A percentile compares a stretch with the other conserved stretches of the same genome.
phyloP scores from a whole-genome alignment of 495 filamentous ascomycete genomes.

The Neurospora hispaniola region DNA sequence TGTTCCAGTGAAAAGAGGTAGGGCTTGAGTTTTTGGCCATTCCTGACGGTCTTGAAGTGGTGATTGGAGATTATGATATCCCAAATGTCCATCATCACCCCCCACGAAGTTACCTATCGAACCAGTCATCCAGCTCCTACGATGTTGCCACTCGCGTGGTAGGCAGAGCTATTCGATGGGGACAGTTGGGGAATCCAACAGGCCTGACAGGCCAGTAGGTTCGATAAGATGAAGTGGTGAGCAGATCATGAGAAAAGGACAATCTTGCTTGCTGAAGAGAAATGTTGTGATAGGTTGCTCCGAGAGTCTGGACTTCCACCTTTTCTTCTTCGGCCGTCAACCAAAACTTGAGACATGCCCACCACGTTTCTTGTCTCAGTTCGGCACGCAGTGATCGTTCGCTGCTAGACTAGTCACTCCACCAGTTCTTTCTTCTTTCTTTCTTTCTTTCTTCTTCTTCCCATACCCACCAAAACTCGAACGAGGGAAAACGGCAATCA shows the following conservation, averaged over 20 bases:
- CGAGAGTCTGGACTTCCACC: not conserved
- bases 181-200: not conserved
- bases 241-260: not conserved
- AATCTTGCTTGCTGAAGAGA: not conserved
- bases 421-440: not conserved
- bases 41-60: not conserved
- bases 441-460: not conserved
- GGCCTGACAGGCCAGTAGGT: not conserved
- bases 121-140: not conserved
- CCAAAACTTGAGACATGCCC: not conserved
- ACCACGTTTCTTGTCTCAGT: not conserved
- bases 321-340: not conserved
- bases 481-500: not conserved
- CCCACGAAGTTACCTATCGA: not conserved
- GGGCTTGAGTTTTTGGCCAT: not conserved
- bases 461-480: not conserved
- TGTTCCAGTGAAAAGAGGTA: not conserved
- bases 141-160: not conserved
- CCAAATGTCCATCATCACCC: not conserved
- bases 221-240: not conserved
- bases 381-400: not conserved
- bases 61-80: not conserved
- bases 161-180: not conserved
- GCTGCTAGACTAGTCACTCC: not conserved
- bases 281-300: not conserved